A percentile compares a stretch with the other conserved stretches of the same genome.
Conservation (phyloP, 1,284 basidiomycete genomes). For the Microbotryum intermedium region DNA sequence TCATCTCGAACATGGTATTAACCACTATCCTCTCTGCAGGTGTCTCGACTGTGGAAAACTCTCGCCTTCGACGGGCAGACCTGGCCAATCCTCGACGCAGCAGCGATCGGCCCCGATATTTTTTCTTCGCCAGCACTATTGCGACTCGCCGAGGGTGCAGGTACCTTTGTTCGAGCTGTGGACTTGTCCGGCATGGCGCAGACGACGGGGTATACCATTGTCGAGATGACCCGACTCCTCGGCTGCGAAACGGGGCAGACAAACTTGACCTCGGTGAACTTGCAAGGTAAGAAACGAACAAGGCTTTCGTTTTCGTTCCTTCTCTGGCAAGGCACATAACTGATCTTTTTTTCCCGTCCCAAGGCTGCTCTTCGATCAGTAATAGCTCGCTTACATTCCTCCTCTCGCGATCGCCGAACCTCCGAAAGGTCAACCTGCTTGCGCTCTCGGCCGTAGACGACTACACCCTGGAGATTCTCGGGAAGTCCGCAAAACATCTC, state of each 20-base stretch:
- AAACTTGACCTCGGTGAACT: too few species aligned
- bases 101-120: conserved; percentile 48
- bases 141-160: conserved; percentile 43
- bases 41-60: conserved; percentile 67
- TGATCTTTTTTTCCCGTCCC: conserved; percentile 33
- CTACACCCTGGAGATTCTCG: conserved; percentile 60
- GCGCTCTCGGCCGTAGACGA: conserved; percentile 61
- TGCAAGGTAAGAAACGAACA: conserved; percentile 1
- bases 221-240: conserved; percentile 49
- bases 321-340: too few species aligned
- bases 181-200: conserved; percentile 53
- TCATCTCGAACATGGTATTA: neutral
- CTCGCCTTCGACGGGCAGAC: conserved; percentile 80
- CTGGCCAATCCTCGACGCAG: conserved; percentile 59
- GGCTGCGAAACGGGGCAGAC: neutral
- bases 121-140: conserved; percentile 45
- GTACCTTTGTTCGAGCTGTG: conserved; percentile 58
- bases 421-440: conserved; percentile 56
- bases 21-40: conserved; percentile 45
- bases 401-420: conserved; percentile 55
- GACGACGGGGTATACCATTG: conserved; percentile 36
- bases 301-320: neutral
- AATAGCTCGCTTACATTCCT: conserved; percentile 60
- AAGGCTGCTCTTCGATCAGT: conserved; percentile 60
- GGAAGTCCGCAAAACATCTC: conserved; percentile 50